A percentile compares a stretch with the other conserved stretches of the same genome.
These are phyloP conservation scores for Megacollybia marginata DNA, from an alignment of 768 basidiomycete genomes.

Conservation along the genomic window DNA sequence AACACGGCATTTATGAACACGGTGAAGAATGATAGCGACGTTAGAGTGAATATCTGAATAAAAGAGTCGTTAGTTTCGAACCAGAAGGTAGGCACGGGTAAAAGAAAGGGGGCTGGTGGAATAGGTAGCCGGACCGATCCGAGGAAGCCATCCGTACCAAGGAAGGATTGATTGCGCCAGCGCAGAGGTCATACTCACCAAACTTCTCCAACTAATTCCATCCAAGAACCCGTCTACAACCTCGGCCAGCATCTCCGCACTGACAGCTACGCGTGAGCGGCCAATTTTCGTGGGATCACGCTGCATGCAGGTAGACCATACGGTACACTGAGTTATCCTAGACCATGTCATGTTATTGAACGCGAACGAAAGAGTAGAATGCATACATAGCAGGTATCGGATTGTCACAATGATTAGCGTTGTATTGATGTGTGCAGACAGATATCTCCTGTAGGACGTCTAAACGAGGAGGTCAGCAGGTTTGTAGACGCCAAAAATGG, in stretches of 20 bases:
- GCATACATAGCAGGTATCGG: conserved; percentile 79
- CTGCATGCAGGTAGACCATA: conserved; percentile 94
- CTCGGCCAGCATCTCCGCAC: conserved; percentile 92
- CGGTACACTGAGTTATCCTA: conserved; percentile 56
- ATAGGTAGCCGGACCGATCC: too few relatives aligned
- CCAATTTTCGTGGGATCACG: conserved; percentile 87
- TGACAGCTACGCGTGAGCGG: conserved; percentile 63
- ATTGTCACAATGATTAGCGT: conserved; percentile 76
- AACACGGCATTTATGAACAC: conserved; percentile 77
- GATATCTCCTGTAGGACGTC: conserved; percentile 92
- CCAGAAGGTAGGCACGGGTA: not conserved
- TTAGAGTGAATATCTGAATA: conserved; percentile 60
- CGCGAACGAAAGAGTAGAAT: too few relatives aligned
- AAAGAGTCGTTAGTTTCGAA: not conserved
- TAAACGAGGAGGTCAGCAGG: conserved; percentile 17
- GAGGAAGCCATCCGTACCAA: too few relatives aligned
- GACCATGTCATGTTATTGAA: too few relatives aligned
- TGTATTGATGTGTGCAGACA: conserved; percentile 74
- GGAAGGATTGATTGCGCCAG: conserved; percentile 2
- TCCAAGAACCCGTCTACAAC: conserved; percentile 96
- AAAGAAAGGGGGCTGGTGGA: too few relatives aligned
- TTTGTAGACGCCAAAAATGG: not conserved
- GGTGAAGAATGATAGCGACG: conserved; percentile 70
- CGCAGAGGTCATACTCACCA: conserved; percentile 60
- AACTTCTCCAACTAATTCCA: conserved; percentile 94